Base-by-base conservation (phyloP, 371 early-diverging fungal genomes). In the Thermomucor indicae-seudaticae region DNA sequence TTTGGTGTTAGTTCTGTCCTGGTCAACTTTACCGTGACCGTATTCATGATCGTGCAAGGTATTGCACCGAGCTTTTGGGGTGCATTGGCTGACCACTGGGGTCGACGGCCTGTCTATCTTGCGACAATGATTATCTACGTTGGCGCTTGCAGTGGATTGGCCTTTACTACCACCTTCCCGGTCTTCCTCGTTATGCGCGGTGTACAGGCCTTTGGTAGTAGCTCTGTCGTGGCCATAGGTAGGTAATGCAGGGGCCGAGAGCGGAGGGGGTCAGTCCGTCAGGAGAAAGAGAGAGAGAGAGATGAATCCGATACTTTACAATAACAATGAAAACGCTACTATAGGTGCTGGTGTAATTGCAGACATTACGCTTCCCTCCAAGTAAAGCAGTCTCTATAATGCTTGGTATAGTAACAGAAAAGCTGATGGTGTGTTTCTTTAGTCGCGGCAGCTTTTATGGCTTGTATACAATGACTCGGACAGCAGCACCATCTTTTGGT, bases 141-240 rank as follows among this genome's bases (percentile, higher is more conserved):
- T 8, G 64, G 67, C n/a, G 80, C 83, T 1, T 79, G 80, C 43
- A 50, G 83, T 17, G 80, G 83, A 14, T 66, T 78, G 5, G 79
- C 83, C 10, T 46, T 79, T 31, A 58, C 83, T 1, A 52, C 45
- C 7, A 78, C 55, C 17, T 68, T 79, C 47, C 51, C 65, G 14
- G 65, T 68, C 16, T 65, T 85, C 28, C 60, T 84, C 32, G 67
- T 64, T n/a, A 67, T 79, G 55, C 80, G 85, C 2, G 61, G 78
- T 30, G 53, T 85, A 22, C 85, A 85, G 53, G 70, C 82, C 0
- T 72, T 72, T n/a, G 84, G 85, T 1, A 56, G 78, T 3, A 77
- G 79, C 25, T 78, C 84, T 0, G 81, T 77, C 6, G 66, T 82
- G 27, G 67, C 81, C 0, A 67, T 86, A 1, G 84, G 84, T 54